Evolutionary conservation across 306 rosid species (phyloP).

Genomic region (Lablab purpureus): DNA sequence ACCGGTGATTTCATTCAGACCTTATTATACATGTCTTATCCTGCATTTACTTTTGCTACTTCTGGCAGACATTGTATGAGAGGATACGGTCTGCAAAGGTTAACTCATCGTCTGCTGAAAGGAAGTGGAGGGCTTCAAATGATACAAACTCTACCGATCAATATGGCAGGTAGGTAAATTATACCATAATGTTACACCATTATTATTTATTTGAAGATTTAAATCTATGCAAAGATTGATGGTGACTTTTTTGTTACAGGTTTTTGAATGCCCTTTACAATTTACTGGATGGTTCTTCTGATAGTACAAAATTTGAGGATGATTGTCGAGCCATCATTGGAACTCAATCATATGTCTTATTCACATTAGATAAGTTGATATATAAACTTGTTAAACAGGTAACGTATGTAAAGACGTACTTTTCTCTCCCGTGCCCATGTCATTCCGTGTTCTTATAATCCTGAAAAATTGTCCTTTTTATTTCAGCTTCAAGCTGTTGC

Average conservation of each 20-base stretch:
- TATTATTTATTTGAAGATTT: constrained; percentile 28
- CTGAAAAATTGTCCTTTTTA: constrained; percentile 30
- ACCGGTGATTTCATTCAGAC: constrained; percentile 24
- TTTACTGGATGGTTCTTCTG: constrained; percentile 96
- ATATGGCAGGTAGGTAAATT: constrained; percentile 71
- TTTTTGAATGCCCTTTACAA: constrained; percentile 94
- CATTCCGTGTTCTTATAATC: constrained; percentile 39
- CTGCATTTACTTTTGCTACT: constrained; percentile 33
- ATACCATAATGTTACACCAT: constrained; percentile 24
- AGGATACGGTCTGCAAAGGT: constrained; percentile 90
- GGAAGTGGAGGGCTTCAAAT: constrained; percentile 86
- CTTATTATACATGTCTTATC: constrained; percentile 27
- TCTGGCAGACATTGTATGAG: constrained; percentile 86
- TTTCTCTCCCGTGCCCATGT: constrained; percentile 1
- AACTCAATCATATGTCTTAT: constrained; percentile 91
- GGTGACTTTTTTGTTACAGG: constrained; percentile 54
- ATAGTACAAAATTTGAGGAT: constrained; percentile 95
- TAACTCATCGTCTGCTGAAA: constrained; percentile 91
- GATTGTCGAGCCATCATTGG: constrained; percentile 98
- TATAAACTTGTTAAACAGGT: constrained; percentile 98
- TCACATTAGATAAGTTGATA: constrained; percentile 95
- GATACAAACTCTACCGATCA: constrained; percentile 74
- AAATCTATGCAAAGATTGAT: constrained; percentile 42
- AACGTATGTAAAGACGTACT: constrained; percentile 13
- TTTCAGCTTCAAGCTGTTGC: constrained; percentile 92